Conservation (phyloP, 306 rosid genomes). For the Acmispon strigosus region DNA sequence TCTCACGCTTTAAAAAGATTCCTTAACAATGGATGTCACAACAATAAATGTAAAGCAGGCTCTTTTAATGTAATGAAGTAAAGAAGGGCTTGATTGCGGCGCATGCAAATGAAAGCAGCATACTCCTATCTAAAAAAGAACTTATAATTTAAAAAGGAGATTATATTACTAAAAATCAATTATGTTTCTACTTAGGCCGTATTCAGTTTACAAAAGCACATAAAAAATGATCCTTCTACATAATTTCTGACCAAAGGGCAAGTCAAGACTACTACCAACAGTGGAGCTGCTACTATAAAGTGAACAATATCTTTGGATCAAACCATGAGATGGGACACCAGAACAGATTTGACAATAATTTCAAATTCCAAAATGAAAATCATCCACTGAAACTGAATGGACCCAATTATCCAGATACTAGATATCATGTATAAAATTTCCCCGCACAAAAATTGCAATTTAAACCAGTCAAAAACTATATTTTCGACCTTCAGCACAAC, state of each 20-base stretch:
- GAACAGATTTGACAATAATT: neutral
- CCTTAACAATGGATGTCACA: neutral
- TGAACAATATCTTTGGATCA: neutral
- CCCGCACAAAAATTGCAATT: constrained; percentile 3
- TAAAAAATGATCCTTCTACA: neutral
- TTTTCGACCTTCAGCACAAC: neutral
- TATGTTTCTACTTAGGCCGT: neutral
- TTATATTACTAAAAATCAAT: neutral
- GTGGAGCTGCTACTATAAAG: neutral
- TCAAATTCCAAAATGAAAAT: constrained; percentile 10
- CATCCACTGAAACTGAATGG: constrained; percentile 2
- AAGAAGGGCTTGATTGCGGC: neutral
- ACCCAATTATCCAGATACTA: neutral
- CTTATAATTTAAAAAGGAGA: neutral
- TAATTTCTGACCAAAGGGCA: neutral
- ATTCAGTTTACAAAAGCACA: neutral
- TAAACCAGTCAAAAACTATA: neutral
- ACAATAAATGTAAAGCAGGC: neutral
- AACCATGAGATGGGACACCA: neutral
- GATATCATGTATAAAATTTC: neutral
- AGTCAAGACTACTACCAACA: neutral
- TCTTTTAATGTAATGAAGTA: neutral
- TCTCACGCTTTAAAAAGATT: neutral
- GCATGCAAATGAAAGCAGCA: neutral
- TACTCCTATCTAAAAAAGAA: neutral